These are phyloP conservation scores for Fusarium subglutinans DNA, from an alignment of 2,329 filamentous ascomycete genomes.

Conservation along the genomic window DNA sequence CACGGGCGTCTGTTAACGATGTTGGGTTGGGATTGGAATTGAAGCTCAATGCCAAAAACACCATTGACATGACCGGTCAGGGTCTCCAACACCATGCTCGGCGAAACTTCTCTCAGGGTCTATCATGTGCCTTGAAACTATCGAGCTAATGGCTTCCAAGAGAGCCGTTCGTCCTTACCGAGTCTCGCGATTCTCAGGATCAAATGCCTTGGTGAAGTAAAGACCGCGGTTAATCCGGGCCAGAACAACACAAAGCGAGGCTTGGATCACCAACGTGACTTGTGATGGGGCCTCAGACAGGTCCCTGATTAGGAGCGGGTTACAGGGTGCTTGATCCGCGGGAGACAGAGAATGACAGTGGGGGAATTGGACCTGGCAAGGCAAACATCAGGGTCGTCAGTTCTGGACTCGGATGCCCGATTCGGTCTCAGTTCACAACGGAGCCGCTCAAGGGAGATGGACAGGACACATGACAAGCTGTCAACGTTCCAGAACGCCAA, in stretches of 20 bases:
- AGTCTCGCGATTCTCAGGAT: constrained; percentile 12
- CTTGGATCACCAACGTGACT: constrained; percentile 38
- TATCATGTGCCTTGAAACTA: constrained; percentile 30
- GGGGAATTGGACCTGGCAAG: constrained; percentile 11
- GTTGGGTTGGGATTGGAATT: constrained; percentile 22
- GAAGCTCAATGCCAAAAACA: constrained; percentile 23
- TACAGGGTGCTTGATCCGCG: constrained; percentile 40
- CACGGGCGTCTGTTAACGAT: constrained; percentile 11
- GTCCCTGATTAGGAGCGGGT: constrained; percentile 37
- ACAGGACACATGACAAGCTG: constrained; percentile 30
- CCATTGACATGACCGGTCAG: not conserved
- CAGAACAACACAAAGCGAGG: constrained; percentile 37
- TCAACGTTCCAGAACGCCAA: constrained; percentile 39
- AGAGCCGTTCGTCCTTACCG: constrained; percentile 20
- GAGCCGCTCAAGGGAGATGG: constrained; percentile 27
- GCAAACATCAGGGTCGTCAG: constrained; percentile 21
- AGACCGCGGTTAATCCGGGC: constrained; percentile 36
- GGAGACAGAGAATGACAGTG: constrained; percentile 27
- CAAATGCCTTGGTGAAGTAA: constrained; percentile 21
- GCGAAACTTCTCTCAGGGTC: constrained; percentile 23
- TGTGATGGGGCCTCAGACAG: constrained; percentile 38
- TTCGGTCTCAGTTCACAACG: constrained; percentile 31
- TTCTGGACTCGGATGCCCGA: constrained; percentile 33
- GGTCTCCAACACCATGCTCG: constrained; percentile 12
- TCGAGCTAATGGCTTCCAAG: constrained; percentile 10